Base-by-base conservation (phyloP, 345 rosid genomes). In the Populus davidiana region DNA sequence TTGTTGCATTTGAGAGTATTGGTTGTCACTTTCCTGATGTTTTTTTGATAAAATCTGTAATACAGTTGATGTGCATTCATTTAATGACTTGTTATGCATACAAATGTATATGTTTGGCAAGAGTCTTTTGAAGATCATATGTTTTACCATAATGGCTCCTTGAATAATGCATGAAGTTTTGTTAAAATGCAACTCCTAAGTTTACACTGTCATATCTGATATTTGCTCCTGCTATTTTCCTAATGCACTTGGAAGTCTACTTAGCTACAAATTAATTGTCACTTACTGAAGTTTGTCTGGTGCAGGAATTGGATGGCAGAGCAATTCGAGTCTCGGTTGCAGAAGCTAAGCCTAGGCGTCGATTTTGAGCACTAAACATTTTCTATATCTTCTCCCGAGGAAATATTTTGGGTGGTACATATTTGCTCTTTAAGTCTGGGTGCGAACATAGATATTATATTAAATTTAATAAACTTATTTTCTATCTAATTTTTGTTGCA, bases 301-400 rank as follows among this genome's bases (percentile, higher is more conserved):
- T 81, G 59, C 84, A 96, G 99, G 97, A 93, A 77, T 86, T 93
- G 91, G 92, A 86, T 69, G 99, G 98, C 39, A 91, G 99, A 78
- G 13, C 90, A 49, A 92, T 96, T 50, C 93, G 99, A 75, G 99
- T 93, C 75, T 87, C 97, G 2, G 87, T 86, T 16, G 98, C 98
- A 25, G 98, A 96, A 81, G 81, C 93, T 75, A 91, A 84, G 86
- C 97, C 97, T 52, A 90, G 94, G 86, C 93, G 93, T 72, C 88
- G 76, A 38, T 91, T 83, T 91, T 94, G 86, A 91, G 88, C 21
- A 63, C 20, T 36, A 29, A 65, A 63, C 33, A n/a, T 70, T 47
- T 39, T 71, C 75, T 71, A 18, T 43, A 14, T 36, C 68, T 44
- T 69, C 50, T 73, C 23, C 68, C 33, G 0, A 49, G 13, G 76